phyloP scores from a whole-genome alignment of 495 filamentous ascomycete genomes.

The Diplogelasinospora grovesii region DNA sequence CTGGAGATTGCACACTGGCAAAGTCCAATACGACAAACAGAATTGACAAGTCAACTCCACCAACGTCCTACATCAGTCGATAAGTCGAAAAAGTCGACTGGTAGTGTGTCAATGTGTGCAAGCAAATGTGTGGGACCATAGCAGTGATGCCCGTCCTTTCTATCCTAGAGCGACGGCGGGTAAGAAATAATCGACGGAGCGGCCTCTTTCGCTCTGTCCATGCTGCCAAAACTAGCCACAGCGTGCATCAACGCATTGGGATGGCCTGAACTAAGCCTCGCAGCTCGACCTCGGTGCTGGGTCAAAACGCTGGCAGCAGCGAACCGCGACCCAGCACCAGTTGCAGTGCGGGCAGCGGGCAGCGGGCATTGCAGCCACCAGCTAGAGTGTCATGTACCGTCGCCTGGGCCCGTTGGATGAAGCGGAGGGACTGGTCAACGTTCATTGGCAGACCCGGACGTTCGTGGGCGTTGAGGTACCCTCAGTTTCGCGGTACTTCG shows the following conservation, averaged over 20 bases:
- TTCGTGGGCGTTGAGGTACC: constrained; percentile 12
- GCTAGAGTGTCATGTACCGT: constrained; percentile 18
- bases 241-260: constrained; percentile 3
- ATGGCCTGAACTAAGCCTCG: neutral
- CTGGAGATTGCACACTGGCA: too few species aligned
- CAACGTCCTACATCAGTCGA: too few species aligned
- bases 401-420: constrained; percentile 2
- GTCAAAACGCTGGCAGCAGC: constrained; percentile 16
- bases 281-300: constrained; percentile 8
- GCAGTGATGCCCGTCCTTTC: neutral
- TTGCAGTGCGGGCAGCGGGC: constrained; percentile 6
- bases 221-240: neutral
- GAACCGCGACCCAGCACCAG: constrained; percentile 13
- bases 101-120: too few species aligned
- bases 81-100: too few species aligned
- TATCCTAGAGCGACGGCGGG: neutral
- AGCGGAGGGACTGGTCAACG: neutral
- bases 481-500: constrained; percentile 21
- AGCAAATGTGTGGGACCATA: too few species aligned
- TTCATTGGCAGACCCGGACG: too few species aligned
- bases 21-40: constrained; percentile 3
- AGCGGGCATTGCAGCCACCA: constrained; percentile 13
- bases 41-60: constrained; percentile 8
- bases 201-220: constrained; percentile 1
- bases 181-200: constrained; percentile 1